Percentiles rank a stretch among this genome's conserved stretches.
These are phyloP conservation scores for Globisporangium okanoganense DNA, from an alignment of 352 stramenopile species.

Conservation along the genomic window DNA sequence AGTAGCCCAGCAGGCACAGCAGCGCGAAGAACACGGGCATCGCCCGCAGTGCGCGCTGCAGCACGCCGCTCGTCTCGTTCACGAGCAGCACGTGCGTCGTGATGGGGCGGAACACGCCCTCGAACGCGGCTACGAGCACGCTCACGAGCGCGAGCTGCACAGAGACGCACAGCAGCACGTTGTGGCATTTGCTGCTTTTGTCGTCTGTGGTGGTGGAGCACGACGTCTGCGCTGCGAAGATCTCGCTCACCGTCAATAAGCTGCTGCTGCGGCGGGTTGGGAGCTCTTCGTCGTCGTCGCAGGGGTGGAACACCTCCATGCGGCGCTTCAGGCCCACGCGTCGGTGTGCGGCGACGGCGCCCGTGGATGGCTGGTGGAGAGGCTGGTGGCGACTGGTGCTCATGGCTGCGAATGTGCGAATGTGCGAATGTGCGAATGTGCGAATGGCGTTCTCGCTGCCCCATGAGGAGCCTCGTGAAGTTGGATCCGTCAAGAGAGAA, in stretches of 20 bases:
- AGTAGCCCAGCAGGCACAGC: constrained; percentile 1
- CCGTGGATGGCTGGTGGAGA: background rate
- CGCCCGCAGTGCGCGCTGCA: background rate
- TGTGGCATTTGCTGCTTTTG: background rate
- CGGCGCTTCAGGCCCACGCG: constrained; percentile 1
- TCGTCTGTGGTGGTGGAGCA: background rate
- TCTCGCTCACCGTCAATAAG: background rate
- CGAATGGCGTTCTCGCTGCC: too few species aligned
- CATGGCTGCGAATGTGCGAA: background rate
- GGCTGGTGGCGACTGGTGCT: background rate
- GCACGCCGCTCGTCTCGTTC: constrained; percentile 1
- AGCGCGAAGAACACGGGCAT: constrained; percentile 2
- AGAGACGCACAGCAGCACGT: background rate
- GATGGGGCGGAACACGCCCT: background rate
- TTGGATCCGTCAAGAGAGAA: too few species aligned
- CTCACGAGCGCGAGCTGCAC: constrained; percentile 3
- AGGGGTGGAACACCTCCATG: constrained; percentile 2
- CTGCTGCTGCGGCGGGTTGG: background rate
- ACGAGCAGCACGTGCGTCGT: background rate
- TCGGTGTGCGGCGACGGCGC: background rate
- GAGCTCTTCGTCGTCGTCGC: background rate
- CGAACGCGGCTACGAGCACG: background rate
- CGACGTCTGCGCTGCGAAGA: background rate
- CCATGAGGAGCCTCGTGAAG: too few species aligned
- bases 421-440: background rate